Conservation (phyloP, 768 basidiomycete species). For the Serendipita sp. region DNA sequence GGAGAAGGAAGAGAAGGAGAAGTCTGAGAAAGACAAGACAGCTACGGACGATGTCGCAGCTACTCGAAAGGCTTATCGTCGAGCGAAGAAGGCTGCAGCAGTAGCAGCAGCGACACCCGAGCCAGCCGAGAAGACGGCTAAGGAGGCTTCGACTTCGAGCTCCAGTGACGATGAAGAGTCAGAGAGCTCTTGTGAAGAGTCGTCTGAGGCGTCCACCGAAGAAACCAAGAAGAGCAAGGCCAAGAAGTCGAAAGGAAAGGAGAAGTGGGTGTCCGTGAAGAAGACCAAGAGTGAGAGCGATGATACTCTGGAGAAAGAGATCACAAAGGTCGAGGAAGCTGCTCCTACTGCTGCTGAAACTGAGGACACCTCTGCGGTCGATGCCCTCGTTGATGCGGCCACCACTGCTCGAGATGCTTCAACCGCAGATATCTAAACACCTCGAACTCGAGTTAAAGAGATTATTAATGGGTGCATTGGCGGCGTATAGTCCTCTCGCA, state of each 20-base stretch:
- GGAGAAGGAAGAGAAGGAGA: neutral
- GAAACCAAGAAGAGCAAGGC: neutral
- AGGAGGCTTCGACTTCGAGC: neutral
- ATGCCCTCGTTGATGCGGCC: conserved; percentile 5
- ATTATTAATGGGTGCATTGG: too few species aligned
- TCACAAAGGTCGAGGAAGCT: neutral
- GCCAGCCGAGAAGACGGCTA: neutral
- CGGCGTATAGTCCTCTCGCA: too few species aligned
- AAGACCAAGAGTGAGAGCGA: conserved; percentile 3
- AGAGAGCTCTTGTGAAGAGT: neutral
- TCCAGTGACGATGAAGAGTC: neutral
- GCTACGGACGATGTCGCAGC: neutral
- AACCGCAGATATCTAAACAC: too few species aligned
- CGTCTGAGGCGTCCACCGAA: neutral
- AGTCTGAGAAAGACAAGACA: conserved; percentile 3
- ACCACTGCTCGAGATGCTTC: neutral
- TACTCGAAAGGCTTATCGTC: neutral
- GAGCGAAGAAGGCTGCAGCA: neutral
- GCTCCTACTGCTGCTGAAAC: neutral
- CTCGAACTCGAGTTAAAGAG: too few species aligned
- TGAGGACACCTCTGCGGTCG: neutral
- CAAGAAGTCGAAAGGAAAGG: conserved; percentile 1
- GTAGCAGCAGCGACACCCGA: neutral
- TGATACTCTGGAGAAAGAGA: neutral
- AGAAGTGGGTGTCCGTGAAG: conserved; percentile 8